Evolutionary conservation across 495 filamentous ascomycete genomes (phyloP), one percentile per base, ranked within the genome.

Genomic region (Podospora conica): DNA sequence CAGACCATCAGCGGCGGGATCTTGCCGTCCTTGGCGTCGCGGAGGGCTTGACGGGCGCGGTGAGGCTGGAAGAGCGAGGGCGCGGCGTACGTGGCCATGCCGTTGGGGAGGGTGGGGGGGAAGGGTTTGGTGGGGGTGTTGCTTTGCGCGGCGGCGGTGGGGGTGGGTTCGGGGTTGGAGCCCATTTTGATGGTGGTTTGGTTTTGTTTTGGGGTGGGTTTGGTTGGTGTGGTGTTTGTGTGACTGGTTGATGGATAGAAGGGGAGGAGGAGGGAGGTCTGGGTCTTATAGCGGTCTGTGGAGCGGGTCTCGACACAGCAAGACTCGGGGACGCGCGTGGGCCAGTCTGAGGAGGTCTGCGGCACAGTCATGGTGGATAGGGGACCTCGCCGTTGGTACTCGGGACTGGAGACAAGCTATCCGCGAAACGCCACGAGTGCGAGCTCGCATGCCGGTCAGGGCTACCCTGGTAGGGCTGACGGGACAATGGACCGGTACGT

Each of bases 61-160:
- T 81, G 79, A 2, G 79, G 80, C 65, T 82, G 80, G 65, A 77
- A 75, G 22, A 82, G 72, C 11, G 77, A 80, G 3, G 79, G 74
- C 9, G 71, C 76, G 33, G 71, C 66, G 64, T 82, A 82, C 28
- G 70, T 71, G 40, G 64, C 63, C 79, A 82, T 82, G 58, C 71
- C 73, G n/a, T 78, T 25, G 4, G 55, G 33, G 10, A 1, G 40
- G 18, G 40, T 7, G 40, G 18, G 40, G 15, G 40, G 15, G 40
- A 8, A 48, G 18, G 40, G 40, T 7, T 18, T 48, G 15, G 3
- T 7, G 31, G 11, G 12, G 33, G 15, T 18, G 18, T 57, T 57
- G 9, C 27, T 29, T 0, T 18, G 9, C 3, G 11, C 12, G 64
- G 18, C 10, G 28, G 58, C 11, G 28, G 25, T 48, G 12, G 53